Evolutionary conservation across 1,284 basidiomycete genomes (phyloP).

Genomic region (Fomitiporia mediterranea): DNA sequence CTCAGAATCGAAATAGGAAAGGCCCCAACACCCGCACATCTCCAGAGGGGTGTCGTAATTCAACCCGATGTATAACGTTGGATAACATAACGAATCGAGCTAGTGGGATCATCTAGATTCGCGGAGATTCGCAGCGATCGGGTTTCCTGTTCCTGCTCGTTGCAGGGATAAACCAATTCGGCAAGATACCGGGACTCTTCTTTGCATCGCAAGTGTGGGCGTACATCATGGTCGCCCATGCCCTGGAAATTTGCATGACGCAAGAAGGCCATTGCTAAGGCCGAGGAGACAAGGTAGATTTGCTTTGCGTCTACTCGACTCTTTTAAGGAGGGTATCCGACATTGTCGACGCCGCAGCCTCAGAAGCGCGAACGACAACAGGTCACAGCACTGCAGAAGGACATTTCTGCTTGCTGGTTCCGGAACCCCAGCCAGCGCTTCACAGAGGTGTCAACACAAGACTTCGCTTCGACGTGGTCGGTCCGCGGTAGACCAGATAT

Average conservation of each 20-base stretch:
- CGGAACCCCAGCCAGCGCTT: background rate
- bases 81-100: slow-evolving; percentile 3
- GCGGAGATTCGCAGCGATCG: slow-evolving; percentile 14
- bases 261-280: background rate
- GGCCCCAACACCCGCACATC: background rate
- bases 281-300: slow-evolving; percentile 7
- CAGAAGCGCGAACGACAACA: background rate
- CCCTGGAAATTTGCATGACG: background rate
- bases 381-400: slow-evolving; percentile 1
- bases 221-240: background rate
- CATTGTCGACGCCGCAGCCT: slow-evolving; percentile 1
- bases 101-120: slow-evolving; percentile 10
- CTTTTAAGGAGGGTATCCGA: background rate
- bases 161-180: slow-evolving; percentile 7
- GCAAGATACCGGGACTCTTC: background rate
- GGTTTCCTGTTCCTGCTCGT: slow-evolving; percentile 5
- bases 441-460: background rate
- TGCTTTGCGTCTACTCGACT: background rate
- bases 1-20: slow-evolving; percentile 3
- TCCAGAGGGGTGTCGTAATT: slow-evolving; percentile 6
- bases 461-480: background rate
- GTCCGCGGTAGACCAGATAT: slow-evolving; percentile 5
- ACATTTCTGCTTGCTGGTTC: background rate
- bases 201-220: background rate
- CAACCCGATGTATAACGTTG: slow-evolving; percentile 8